These are phyloP conservation scores for Emericellopsis cladophorae DNA, from an alignment of 2,329 filamentous ascomycete genomes.

Conservation along the genomic window DNA sequence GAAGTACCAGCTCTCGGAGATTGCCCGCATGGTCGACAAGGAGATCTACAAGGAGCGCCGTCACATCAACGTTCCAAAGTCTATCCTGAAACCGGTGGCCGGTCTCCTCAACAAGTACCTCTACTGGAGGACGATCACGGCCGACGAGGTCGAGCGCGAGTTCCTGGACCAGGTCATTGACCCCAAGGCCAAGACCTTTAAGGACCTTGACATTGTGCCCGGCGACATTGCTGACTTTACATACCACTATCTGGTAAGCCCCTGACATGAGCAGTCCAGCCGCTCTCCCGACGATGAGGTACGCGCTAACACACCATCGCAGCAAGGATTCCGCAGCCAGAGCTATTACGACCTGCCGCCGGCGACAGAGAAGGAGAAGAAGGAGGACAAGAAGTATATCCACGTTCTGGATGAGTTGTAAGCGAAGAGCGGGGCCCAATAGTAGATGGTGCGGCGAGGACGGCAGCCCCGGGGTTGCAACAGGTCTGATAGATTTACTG, in stretches of 20 bases:
- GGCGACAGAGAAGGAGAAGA: constrained; percentile 86
- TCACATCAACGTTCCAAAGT: constrained; percentile 84
- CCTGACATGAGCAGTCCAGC: not conserved
- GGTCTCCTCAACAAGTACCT: constrained; percentile 65
- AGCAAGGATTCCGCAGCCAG: constrained; percentile 85
- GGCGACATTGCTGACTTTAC: constrained; percentile 76
- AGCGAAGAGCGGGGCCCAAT: constrained; percentile 8
- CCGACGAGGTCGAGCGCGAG: constrained; percentile 81
- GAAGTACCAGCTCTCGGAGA: constrained; percentile 80
- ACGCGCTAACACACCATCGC: constrained; percentile 17
- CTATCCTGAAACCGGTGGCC: constrained; percentile 62
- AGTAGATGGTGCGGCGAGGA: not conserved
- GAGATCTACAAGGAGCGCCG: constrained; percentile 85
- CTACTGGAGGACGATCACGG: constrained; percentile 80
- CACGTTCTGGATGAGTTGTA: constrained; percentile 86
- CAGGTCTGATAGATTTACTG: too few relatives aligned
- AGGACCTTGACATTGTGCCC: constrained; percentile 81
- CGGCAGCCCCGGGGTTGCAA: too few relatives aligned
- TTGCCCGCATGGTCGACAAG: constrained; percentile 75
- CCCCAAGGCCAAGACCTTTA: constrained; percentile 84
- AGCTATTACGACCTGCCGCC: constrained; percentile 89
- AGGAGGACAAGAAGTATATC: constrained; percentile 91
- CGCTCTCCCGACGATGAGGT: too few relatives aligned
- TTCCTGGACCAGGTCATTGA: constrained; percentile 92
- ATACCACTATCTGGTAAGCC: constrained; percentile 82